Percentiles rank a stretch among this genome's conserved stretches.
Evolutionary conservation across 345 rosid genomes (phyloP).

Genomic region (Eucalyptus sp.): DNA sequence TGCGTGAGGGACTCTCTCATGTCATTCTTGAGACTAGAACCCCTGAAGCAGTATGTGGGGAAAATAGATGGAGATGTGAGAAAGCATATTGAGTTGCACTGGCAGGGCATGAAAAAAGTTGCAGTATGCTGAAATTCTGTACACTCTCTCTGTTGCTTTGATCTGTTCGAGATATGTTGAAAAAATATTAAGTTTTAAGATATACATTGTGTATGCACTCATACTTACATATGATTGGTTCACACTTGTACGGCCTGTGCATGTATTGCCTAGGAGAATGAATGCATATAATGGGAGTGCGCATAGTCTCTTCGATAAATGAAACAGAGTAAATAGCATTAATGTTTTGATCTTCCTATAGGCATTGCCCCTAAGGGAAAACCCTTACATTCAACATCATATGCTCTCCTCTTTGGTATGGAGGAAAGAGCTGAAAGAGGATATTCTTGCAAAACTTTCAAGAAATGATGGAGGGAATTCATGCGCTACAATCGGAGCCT

Average conservation of each 20-base stretch:
- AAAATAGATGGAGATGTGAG: constrained; percentile 43
- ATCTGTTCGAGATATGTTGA: too few relatives aligned
- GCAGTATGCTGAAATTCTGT: too few relatives aligned
- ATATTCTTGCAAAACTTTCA: constrained; percentile 7
- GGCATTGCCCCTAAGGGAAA: constrained; percentile 43
- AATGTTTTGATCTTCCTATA: background rate
- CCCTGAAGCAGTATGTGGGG: constrained; percentile 33
- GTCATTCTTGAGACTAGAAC: constrained; percentile 39
- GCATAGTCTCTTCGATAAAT: background rate
- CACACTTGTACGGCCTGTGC: too few relatives aligned
- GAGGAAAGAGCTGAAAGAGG: constrained; percentile 18
- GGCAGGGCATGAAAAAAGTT: too few relatives aligned
- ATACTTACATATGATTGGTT: too few relatives aligned
- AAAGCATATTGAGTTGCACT: constrained; percentile 19
- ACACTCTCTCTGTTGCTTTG: too few relatives aligned
- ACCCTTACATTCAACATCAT: constrained; percentile 39
- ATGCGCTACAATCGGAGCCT: constrained; percentile 29
- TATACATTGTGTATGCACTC: too few relatives aligned
- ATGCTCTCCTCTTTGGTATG: constrained; percentile 26
- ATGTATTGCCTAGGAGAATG: too few relatives aligned
- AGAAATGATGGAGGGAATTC: constrained; percentile 26
- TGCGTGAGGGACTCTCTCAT: constrained; percentile 26
- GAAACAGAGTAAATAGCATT: background rate
- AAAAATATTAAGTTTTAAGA: too few relatives aligned
- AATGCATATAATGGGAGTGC: background rate